These are phyloP conservation scores for Alloascoidea africana DNA, from an alignment of 805 yeast species.

Conservation along the genomic window DNA sequence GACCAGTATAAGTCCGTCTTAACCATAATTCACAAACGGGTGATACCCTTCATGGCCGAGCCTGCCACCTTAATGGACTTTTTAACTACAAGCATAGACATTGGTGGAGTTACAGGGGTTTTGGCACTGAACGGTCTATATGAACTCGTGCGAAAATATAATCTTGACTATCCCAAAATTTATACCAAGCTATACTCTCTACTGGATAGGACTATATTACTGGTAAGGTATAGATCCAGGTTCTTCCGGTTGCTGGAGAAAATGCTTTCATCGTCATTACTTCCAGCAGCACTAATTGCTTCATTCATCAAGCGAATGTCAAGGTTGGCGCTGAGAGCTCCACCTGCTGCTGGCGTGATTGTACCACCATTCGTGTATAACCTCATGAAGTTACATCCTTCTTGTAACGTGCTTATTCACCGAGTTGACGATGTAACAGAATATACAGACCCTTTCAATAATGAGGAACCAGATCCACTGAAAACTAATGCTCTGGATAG, in stretches of 20 bases:
- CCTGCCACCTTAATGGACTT: slow-evolving; percentile 89
- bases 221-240: slow-evolving; percentile 68
- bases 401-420: slow-evolving; percentile 84
- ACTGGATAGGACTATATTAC: slow-evolving; percentile 60
- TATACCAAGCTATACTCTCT: slow-evolving; percentile 70
- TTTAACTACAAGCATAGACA: slow-evolving; percentile 69
- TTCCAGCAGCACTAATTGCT: slow-evolving; percentile 72
- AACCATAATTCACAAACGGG: slow-evolving; percentile 62
- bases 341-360: slow-evolving; percentile 81
- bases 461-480: slow-evolving; percentile 56
- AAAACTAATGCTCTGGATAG: slow-evolving; percentile 68
- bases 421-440: slow-evolving; percentile 14
- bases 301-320: slow-evolving; percentile 79
- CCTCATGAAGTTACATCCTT: slow-evolving; percentile 79
- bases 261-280: slow-evolving; percentile 75
- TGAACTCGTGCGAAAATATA: slow-evolving; percentile 65
- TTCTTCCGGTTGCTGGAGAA: slow-evolving; percentile 78
- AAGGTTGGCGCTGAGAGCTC: slow-evolving; percentile 56
- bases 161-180: slow-evolving; percentile 86
- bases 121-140: slow-evolving; percentile 80
- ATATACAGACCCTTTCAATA: slow-evolving; percentile 51
- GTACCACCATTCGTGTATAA: slow-evolving; percentile 87
- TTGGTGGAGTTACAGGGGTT: slow-evolving; percentile 46
- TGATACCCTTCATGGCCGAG: slow-evolving; percentile 65
- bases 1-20: slow-evolving; percentile 58